Base-by-base conservation (phyloP, 23 red algal species). In the Gracilariopsis chorda region DNA sequence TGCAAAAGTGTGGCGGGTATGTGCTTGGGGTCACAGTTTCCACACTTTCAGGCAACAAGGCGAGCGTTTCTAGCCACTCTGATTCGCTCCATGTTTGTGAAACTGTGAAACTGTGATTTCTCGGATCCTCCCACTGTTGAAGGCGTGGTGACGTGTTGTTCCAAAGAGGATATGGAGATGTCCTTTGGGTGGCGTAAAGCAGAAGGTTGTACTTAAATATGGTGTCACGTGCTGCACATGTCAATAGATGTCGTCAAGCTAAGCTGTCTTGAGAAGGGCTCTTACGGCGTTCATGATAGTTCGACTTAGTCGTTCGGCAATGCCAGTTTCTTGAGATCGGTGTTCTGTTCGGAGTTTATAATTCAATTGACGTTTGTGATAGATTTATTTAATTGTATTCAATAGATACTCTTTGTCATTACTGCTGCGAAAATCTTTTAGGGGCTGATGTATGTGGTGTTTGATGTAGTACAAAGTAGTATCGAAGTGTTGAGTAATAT, bases 291-390 rank as follows among this genome's bases (percentile, higher is more conserved):
- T 44, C 60, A 44, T 48, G 8, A 87, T 45, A 13, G 34, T 75
- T 0, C 83, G 64, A 61, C 73, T 87, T 2, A 87, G 5, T 32
- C 83, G 21, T 65, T 87, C 83, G 41, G 63, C 83, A 1, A 55
- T 13, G 27, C 63, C 30, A 2, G 71, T 87, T 4, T 55, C 69
- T 34, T 87, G 52, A 3, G 83, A 61, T 52, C 28, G 34, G 41
- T 87, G 61, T 14, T 29, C 60, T 0, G 58, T 67, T 10, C 59
- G 1, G 78, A 48, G 5, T 7, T 64, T 25, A 30, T 64, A 33
- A 5, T 64, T 7, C 36, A 23, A 30, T 1, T 25, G 2, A 1
- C 8, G 1, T 64, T 33, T 12, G 3, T 64, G 30, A 27, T 23
- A 32, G 13, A 64, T 33, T 14, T 3, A 3, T 2, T 64, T 2